Evolutionary conservation across 305 asterid genomes (phyloP).

Genomic region (Andrographis paniculata): DNA sequence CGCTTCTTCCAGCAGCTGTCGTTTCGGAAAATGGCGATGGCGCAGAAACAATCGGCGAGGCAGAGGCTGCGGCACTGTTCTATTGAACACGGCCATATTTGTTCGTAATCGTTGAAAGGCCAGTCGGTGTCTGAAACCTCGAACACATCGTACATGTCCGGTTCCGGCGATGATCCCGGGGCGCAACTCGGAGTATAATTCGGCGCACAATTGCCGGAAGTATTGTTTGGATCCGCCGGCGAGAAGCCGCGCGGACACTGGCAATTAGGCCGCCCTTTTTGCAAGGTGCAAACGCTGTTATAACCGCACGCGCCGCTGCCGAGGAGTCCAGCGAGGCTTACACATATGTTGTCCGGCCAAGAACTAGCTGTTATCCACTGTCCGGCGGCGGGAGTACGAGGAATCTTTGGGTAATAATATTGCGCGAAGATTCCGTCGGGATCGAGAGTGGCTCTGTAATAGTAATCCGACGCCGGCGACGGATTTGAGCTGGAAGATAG

Average conservation of each 20-base stretch:
- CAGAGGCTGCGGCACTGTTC: constrained; percentile 23
- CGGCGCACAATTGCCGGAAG: constrained; percentile 34
- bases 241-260: constrained; percentile 36
- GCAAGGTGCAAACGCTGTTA: constrained; percentile 36
- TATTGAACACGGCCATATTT: constrained; percentile 5
- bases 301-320: constrained; percentile 64
- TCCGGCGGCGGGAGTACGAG: constrained; percentile 10
- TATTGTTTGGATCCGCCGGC: constrained; percentile 30
- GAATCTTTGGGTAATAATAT: constrained; percentile 29
- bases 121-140: constrained; percentile 22
- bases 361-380: constrained; percentile 27
- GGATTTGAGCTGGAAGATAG: constrained; percentile 7
- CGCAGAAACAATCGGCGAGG: constrained; percentile 42
- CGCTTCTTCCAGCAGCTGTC: constrained; percentile 47
- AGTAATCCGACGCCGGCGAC: constrained; percentile 19
- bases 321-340: background rate
- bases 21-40: constrained; percentile 23
- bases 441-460: constrained; percentile 35
- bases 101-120: constrained; percentile 23
- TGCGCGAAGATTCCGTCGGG: constrained; percentile 42
- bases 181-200: constrained; percentile 22
- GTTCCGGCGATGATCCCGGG: constrained; percentile 13
- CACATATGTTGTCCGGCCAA: constrained; percentile 37
- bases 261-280: constrained; percentile 29
- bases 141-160: constrained; percentile 12